Evolutionary conservation across 495 filamentous ascomycete species (phyloP).

Genomic region (Niebla homalea): DNA sequence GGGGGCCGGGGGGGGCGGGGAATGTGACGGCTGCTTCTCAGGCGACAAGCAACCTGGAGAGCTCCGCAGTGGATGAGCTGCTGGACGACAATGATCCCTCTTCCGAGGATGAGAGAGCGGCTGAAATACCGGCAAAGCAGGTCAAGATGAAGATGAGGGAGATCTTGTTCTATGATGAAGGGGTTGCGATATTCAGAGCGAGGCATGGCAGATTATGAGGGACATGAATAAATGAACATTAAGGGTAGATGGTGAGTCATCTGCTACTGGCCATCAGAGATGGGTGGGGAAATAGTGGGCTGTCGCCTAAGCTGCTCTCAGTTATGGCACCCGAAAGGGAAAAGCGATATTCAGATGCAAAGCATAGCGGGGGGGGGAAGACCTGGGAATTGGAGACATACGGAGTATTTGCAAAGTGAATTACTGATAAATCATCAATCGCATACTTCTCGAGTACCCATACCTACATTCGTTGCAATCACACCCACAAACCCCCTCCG

Average conservation of each 20-base stretch:
- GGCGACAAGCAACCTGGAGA: slow-evolving; percentile 16
- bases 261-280: no score
- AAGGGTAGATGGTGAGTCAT: no score
- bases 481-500: no score
- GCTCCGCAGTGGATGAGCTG: slow-evolving; percentile 29
- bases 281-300: neutral
- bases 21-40: neutral
- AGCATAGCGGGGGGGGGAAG: no score
- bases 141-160: slow-evolving; percentile 58
- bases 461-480: no score
- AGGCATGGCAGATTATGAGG: slow-evolving; percentile 55
- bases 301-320: no score
- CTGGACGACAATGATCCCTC: slow-evolving; percentile 29
- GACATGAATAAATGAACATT: neutral
- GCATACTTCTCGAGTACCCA: no score
- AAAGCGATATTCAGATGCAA: no score
- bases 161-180: slow-evolving; percentile 84
- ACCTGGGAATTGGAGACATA: no score
- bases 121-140: slow-evolving; percentile 33
- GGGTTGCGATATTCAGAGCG: slow-evolving; percentile 71
- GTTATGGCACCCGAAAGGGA: no score
- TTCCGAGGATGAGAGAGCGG: slow-evolving; percentile 37
- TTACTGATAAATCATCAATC: no score
- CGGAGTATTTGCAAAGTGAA: neutral
- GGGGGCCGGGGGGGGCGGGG: neutral